A percentile compares a stretch with the other conserved stretches of the same genome.
phyloP scores from a whole-genome alignment of 2,329 filamentous ascomycete species.

The Fusarium gaditjirri region DNA sequence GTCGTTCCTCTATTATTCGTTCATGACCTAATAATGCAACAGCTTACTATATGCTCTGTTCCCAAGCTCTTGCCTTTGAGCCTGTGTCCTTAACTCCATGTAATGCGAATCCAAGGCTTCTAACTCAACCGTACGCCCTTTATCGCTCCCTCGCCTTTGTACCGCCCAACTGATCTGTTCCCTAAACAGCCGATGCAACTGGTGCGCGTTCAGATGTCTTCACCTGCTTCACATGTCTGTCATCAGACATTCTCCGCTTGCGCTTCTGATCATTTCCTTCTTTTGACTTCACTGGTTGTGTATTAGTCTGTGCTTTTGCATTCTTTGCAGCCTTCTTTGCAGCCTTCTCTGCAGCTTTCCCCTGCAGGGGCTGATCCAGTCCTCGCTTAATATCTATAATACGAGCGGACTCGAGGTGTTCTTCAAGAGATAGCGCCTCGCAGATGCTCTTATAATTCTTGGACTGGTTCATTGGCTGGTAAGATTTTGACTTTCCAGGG shows the following conservation, averaged over 20 bases:
- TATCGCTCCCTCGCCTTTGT: background rate
- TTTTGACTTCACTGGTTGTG: conserved; percentile 56
- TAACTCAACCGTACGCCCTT: conserved; percentile 12
- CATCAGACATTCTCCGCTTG: conserved; percentile 52
- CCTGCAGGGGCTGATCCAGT: conserved; percentile 61
- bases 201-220: conserved; percentile 40
- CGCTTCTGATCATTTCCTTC: conserved; percentile 47
- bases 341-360: conserved; percentile 51
- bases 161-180: background rate
- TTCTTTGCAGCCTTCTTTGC: conserved; percentile 49
- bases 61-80: conserved; percentile 4
- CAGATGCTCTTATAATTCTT: conserved; percentile 80
- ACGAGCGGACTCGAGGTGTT: conserved; percentile 71
- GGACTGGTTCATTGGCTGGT: conserved; percentile 68
- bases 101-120: conserved; percentile 27
- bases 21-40: background rate
- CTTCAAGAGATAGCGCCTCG: conserved; percentile 70
- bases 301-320: conserved; percentile 57
- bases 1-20: background rate
- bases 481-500: conserved; percentile 77
- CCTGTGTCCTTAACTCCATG: conserved; percentile 34
- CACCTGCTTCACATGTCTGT: conserved; percentile 38
- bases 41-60: background rate
- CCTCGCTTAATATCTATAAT: conserved; percentile 73
- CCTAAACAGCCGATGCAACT: conserved; percentile 34